phyloP scores from a whole-genome alignment of 768 basidiomycete species.

The Leccinum incarnatum region DNA sequence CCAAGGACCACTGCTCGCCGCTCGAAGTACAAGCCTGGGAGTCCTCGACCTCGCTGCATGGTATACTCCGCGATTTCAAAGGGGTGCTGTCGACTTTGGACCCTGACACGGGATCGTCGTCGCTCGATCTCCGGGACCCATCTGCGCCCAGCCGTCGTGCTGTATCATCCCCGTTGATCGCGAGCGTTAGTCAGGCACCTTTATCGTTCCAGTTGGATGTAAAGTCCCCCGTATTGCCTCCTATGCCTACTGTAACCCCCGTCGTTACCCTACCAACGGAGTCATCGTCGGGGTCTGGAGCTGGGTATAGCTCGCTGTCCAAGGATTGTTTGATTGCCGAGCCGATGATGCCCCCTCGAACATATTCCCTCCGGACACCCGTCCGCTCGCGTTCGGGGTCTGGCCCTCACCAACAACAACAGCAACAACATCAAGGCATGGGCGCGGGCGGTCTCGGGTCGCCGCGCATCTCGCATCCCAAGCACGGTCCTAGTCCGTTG shows the following conservation, averaged over 20 bases:
- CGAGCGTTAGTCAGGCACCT: conserved; percentile 32
- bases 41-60: conserved; percentile 45
- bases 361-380: conserved; percentile 32
- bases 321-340: conserved; percentile 45
- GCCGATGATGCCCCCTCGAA: conserved; percentile 30
- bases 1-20: conserved; percentile 26
- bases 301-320: conserved; percentile 42
- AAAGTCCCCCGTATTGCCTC: conserved; percentile 21
- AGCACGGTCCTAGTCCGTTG: conserved; percentile 42
- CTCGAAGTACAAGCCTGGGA: conserved; percentile 39
- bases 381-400: conserved; percentile 31
- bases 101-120: conserved; percentile 45
- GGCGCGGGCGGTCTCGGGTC: conserved; percentile 22
- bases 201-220: conserved; percentile 16
- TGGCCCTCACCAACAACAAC: conserved; percentile 20
- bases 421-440: conserved; percentile 22
- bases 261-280: conserved; percentile 26
- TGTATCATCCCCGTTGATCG: conserved; percentile 35
- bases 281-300: conserved; percentile 20
- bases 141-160: conserved; percentile 52
- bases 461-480: conserved; percentile 33
- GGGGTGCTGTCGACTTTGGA: conserved; percentile 70
- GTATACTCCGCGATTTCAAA: conserved; percentile 70
- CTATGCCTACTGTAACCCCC: conserved; percentile 18
- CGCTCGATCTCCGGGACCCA: conserved; percentile 66